Base-by-base conservation (phyloP, 1,284 basidiomycete species). In the Trichosporon asahii region DNA sequence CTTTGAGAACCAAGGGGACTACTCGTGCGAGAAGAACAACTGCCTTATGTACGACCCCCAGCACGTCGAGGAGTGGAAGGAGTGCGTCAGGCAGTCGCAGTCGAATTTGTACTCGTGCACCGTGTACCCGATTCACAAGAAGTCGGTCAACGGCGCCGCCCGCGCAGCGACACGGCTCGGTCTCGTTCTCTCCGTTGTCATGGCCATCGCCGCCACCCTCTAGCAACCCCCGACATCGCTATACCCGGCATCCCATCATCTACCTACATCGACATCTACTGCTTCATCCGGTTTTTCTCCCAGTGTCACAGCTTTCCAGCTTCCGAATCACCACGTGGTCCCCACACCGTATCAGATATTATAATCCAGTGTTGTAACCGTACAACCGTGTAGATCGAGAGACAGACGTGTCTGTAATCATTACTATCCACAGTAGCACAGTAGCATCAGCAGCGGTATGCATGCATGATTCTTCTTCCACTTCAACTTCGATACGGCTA, bases 81-180 rank as follows among this genome's bases (percentile, higher is more conserved):
- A 3, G 15, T 61, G 57, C 27, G 57, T 61, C 27, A 29, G n/a
- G 7, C 29, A 11, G 7, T 29, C 57, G 2, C 27, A 61, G 27
- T 61, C 57, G 15, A 61, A 61, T n/a, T 31, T 61, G 15, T 61
- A 31, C 27, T 61, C 57, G 29, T 61, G 57, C 57, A 61, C 57
- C 23, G 57, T 31, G 14, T 61, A 61, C 29, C 57, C 57, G 29
- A 61, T 61, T 3, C 57, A 61, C 15, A 61, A 31, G 57, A 61
- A 31, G 29, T 9, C 27, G 27, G 23, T 31, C 6, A 33, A 27
- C 29, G 29, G 29, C 18, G 57, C 15, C 7, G 11, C 18, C 9
- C 29, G 27, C 4, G 15, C 18, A n/a, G 15, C 57, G 4, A n/a
- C 29, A 4, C 57, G 57, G 5, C 6, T 27, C 31, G 57, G 21